Evolutionary conservation across 441 rosid species (phyloP), one percentile per base, ranked within the genome.

Genomic region (Erodium moschatum): DNA sequence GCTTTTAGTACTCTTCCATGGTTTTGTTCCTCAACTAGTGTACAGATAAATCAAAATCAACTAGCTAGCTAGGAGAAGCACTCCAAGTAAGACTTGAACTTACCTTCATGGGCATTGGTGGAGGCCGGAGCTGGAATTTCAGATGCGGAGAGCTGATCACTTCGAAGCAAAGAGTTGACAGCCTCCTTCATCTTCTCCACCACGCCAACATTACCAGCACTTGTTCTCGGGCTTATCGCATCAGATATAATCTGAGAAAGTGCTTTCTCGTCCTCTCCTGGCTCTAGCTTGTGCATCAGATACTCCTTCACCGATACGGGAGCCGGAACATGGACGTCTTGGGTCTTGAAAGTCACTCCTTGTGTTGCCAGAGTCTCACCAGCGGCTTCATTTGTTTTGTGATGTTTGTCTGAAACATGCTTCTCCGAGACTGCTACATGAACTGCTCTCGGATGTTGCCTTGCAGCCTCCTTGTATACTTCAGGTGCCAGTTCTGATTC

Each of bases 401-500:
- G n/a, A n/a, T n/a, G n/a, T n/a, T n/a, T n/a, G n/a, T n/a, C n/a
- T n/a, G n/a, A n/a, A 70, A 82, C 70, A 77, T 83, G 86, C 3
- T 77, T 86, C 70, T 84, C 90, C 4, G 85, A 73, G 31, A 29
- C 31, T 35, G 81, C 86, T 35, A 82, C 86, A 33, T 84, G 83
- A 54, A 29, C 16, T 67, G 83, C 81, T 71, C 92, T 79, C 0
- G 92, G 91, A 84, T 84, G 85, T 73, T 86, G 87, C 74, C 84
- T 83, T 0, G 91, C 89, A 3, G 76, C 69, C 77, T 79, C 81
- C 80, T 79, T 86, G 24, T 74, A 79, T 46, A 75, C 83, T 64
- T 82, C 87, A 21, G 97, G 92, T 6, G 97, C 97, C 61, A 85
- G 77, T 78, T 90, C 92, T 18, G 97, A 89, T 79, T 93, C 98